Conservation (phyloP, 108 stramenopile species). For the Cyclotella kingstonii region DNA sequence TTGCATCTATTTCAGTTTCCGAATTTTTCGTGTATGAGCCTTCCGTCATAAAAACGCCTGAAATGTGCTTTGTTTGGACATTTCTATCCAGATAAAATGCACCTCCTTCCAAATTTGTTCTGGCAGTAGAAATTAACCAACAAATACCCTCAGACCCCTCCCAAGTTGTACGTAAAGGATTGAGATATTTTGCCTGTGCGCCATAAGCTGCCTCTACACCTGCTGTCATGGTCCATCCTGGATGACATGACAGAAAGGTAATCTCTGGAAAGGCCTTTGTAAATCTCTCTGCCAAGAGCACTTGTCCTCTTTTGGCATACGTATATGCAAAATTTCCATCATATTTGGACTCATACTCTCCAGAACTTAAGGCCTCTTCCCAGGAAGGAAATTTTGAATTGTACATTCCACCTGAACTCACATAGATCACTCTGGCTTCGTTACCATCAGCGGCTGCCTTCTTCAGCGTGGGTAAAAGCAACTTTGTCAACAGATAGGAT, state of each 20-base stretch:
- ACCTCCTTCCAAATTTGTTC: conserved; percentile 63
- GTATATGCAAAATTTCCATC: conserved; percentile 84
- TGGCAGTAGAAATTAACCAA: conserved; percentile 67
- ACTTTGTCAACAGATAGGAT: conserved; percentile 73
- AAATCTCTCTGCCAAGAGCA: conserved; percentile 78
- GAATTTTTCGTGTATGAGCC: conserved; percentile 85
- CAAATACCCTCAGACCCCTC: conserved; percentile 91
- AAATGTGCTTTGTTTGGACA: conserved; percentile 80
- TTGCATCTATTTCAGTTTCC: conserved; percentile 64
- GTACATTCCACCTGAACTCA: conserved; percentile 87
- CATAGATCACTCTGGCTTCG: conserved; percentile 57
- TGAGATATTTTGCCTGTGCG: conserved; percentile 66
- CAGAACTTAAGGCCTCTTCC: conserved; percentile 62
- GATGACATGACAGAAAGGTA: conserved; percentile 62
- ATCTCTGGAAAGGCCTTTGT: conserved; percentile 55
- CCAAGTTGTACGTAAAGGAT: conserved; percentile 87
- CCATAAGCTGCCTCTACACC: conserved; percentile 89
- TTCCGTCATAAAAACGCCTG: conserved; percentile 78
- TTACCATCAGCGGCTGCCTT: conserved; percentile 26
- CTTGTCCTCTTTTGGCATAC: conserved; percentile 93
- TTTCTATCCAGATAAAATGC: conserved; percentile 87
- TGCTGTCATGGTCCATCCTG: conserved; percentile 82
- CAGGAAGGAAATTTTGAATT: conserved; percentile 85
- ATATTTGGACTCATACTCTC: conserved; percentile 52
- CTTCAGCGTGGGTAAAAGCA: conserved; percentile 57